Conservation (phyloP, 331 rosid species). For the Spiraea crenata region DNA sequence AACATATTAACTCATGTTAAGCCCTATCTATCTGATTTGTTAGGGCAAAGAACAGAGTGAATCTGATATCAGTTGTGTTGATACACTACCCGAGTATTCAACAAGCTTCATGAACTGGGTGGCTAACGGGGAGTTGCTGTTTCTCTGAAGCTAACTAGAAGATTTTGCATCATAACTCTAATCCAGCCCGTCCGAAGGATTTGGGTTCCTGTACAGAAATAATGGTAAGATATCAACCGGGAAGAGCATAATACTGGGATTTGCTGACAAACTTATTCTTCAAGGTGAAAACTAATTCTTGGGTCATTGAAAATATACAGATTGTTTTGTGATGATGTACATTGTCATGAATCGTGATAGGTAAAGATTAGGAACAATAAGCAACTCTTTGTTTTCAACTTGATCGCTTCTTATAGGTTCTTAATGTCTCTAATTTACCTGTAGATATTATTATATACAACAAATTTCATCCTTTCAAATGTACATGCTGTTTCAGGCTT, state of each 20-base stretch:
- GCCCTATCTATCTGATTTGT: conserved; percentile 8
- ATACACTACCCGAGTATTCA: conserved; percentile 17
- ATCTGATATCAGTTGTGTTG: conserved; percentile 29
- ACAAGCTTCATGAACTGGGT: conserved; percentile 65
- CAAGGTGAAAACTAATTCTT: conserved; percentile 27
- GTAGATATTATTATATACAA: conserved; percentile 15
- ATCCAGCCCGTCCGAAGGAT: conserved; percentile 67
- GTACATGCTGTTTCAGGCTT: background rate
- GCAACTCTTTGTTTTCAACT: conserved; percentile 20
- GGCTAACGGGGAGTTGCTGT: conserved; percentile 50
- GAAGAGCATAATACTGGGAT: conserved; percentile 31
- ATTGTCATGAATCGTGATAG: conserved; percentile 21
- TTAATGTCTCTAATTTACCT: background rate
- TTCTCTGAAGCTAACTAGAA: conserved; percentile 30
- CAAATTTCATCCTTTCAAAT: background rate
- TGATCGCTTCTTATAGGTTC: conserved; percentile 16
- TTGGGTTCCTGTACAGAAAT: conserved; percentile 59
- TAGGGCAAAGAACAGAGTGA: conserved; percentile 44
- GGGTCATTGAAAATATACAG: conserved; percentile 27
- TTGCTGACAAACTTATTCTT: conserved; percentile 35
- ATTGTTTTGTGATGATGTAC: conserved; percentile 8
- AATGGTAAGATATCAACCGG: conserved; percentile 45
- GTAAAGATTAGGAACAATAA: background rate
- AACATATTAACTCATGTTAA: background rate
- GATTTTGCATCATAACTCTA: conserved; percentile 23